phyloP scores from a whole-genome alignment of 768 basidiomycete species.

The Russula emetica region DNA sequence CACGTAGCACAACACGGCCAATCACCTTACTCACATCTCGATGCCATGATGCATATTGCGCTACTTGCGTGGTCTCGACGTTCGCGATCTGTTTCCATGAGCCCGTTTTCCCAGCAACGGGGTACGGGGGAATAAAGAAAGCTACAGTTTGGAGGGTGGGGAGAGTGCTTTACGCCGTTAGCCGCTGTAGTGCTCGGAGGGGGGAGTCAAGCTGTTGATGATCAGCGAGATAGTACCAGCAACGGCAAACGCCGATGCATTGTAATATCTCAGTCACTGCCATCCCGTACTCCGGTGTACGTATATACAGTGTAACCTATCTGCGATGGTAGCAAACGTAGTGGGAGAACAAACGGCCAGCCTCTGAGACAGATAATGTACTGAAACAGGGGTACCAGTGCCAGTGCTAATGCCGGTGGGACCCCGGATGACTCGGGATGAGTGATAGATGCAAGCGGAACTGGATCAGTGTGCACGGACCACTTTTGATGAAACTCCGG shows the following conservation, averaged over 20 bases:
- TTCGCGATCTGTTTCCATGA: background rate
- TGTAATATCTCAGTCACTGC: background rate
- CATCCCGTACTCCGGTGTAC: background rate
- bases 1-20: no score
- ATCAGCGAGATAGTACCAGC: background rate
- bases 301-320: background rate
- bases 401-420: background rate
- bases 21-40: background rate
- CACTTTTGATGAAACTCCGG: background rate
- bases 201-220: no score
- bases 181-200: background rate
- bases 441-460: conserved; percentile 1
- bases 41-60: background rate
- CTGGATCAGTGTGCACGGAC: conserved; percentile 4
- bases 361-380: background rate
- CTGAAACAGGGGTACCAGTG: background rate
- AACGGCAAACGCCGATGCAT: conserved; percentile 3
- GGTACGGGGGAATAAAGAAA: background rate
- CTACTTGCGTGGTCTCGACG: background rate
- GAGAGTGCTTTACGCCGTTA: background rate
- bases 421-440: conserved; percentile 18
- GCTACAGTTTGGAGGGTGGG: background rate
- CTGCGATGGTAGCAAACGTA: background rate
- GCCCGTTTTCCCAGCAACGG: background rate
- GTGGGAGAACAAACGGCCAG: background rate